These are phyloP conservation scores for Hymenoscyphus salicellus DNA, from an alignment of 2,329 filamentous ascomycete genomes.

Conservation along the genomic window DNA sequence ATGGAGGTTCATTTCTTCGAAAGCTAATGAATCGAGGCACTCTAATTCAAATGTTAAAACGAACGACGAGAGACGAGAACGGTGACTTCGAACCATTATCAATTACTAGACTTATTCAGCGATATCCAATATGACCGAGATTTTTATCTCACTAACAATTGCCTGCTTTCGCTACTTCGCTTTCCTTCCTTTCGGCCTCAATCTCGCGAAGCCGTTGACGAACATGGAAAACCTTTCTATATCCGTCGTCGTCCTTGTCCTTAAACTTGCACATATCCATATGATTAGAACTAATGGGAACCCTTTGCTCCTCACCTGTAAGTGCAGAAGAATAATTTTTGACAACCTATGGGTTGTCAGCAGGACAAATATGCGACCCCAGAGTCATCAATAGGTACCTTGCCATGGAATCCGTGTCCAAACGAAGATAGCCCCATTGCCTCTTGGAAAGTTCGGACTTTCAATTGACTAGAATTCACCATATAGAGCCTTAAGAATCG, in stretches of 20 bases:
- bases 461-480: background rate
- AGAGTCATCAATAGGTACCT: background rate
- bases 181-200: background rate
- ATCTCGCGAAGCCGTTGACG: background rate
- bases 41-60: background rate
- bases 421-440: background rate
- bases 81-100: background rate
- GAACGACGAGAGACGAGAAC: background rate
- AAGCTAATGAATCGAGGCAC: background rate
- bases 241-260: background rate
- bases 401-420: background rate
- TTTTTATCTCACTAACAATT: background rate
- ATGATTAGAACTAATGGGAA: background rate
- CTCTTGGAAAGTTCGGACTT: background rate
- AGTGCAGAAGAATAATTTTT: background rate
- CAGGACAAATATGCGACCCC: background rate
- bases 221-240: background rate
- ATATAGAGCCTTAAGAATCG: background rate
- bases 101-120: background rate
- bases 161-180: background rate
- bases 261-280: background rate
- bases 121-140: background rate
- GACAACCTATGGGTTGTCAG: background rate
- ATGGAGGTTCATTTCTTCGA: background rate
- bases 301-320: background rate